Conservation (phyloP, 2,329 filamentous ascomycete genomes). For the Aspergillus cejpii region DNA sequence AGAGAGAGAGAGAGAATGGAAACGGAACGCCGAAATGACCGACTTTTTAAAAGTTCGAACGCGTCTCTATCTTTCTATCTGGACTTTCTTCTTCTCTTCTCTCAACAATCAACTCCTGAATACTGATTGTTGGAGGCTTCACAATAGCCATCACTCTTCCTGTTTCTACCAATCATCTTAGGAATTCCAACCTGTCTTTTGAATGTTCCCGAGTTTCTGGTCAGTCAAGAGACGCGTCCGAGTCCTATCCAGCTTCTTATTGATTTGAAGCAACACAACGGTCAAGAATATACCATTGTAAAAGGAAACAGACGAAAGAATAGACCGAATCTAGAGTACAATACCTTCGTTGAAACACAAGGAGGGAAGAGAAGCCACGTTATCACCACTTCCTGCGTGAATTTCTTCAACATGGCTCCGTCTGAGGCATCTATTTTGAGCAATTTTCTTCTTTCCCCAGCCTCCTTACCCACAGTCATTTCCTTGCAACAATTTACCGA, state of each 20-base stretch:
- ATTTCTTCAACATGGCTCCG: conserved; percentile 54
- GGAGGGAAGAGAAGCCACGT: neutral
- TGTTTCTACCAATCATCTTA: neutral
- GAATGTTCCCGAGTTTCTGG: neutral
- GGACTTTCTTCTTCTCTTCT: neutral
- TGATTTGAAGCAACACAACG: neutral
- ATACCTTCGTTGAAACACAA: neutral
- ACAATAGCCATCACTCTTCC: neutral
- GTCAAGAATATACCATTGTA: neutral
- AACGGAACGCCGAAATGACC: neutral
- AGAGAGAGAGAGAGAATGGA: neutral
- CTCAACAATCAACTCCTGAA: neutral
- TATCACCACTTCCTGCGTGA: conserved; percentile 1
- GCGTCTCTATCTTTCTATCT: neutral
- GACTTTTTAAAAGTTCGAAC: neutral
- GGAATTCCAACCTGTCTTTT: too few relatives aligned
- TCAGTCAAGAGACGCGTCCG: neutral
- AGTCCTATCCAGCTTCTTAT: neutral
- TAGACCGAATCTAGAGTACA: neutral
- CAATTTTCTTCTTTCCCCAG: conserved; percentile 71
- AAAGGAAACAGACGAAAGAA: neutral
- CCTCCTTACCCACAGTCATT: conserved; percentile 65
- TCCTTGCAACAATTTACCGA: conserved; percentile 68
- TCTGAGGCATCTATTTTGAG: conserved; percentile 68
- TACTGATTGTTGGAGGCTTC: neutral